Percentiles rank a stretch among this genome's conserved stretches.
Evolutionary conservation across 2,329 filamentous ascomycete species (phyloP).

Genomic region (Epichloe gansuensis): DNA sequence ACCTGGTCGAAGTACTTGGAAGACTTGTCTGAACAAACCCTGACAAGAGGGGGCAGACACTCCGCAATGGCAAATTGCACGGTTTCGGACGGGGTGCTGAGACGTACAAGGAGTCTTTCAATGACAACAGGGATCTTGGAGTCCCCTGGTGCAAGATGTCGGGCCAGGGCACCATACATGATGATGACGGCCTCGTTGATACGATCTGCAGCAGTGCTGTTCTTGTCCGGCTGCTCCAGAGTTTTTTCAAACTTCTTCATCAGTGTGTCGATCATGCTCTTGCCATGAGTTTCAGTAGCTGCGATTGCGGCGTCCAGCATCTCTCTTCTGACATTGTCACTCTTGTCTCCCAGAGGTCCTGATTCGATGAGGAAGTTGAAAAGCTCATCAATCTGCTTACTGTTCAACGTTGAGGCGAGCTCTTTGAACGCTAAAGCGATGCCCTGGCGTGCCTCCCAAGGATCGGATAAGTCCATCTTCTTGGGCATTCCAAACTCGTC

Average conservation of each 20-base stretch:
- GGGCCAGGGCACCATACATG: slow-evolving; percentile 85
- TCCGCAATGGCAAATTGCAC: slow-evolving; percentile 95
- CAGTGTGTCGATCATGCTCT: slow-evolving; percentile 69
- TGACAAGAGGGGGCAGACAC: slow-evolving; percentile 83
- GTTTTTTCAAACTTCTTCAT: slow-evolving; percentile 88
- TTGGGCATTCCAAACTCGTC: slow-evolving; percentile 92
- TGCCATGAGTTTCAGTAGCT: slow-evolving; percentile 70
- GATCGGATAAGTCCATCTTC: slow-evolving; percentile 76
- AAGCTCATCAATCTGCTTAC: slow-evolving; percentile 59
- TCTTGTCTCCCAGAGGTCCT: slow-evolving; percentile 77
- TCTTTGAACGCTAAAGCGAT: slow-evolving; percentile 80
- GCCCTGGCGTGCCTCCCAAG: slow-evolving; percentile 84
- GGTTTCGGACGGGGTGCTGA: slow-evolving; percentile 89
- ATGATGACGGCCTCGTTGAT: slow-evolving; percentile 97
- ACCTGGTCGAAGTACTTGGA: slow-evolving; percentile 70
- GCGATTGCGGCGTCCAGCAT: slow-evolving; percentile 85
- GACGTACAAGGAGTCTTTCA: slow-evolving; percentile 71
- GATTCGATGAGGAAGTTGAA: slow-evolving; percentile 75
- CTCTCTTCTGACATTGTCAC: slow-evolving; percentile 62
- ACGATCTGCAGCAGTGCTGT: slow-evolving; percentile 68
- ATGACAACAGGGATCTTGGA: slow-evolving; percentile 78
- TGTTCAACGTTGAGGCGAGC: slow-evolving; percentile 57
- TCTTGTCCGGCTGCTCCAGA: slow-evolving; percentile 73
- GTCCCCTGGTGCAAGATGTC: slow-evolving; percentile 77
- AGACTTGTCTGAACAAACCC: slow-evolving; percentile 63